Conservation (phyloP, 1,284 basidiomycete genomes). For the Apiotrichum akiyoshidainum region DNA sequence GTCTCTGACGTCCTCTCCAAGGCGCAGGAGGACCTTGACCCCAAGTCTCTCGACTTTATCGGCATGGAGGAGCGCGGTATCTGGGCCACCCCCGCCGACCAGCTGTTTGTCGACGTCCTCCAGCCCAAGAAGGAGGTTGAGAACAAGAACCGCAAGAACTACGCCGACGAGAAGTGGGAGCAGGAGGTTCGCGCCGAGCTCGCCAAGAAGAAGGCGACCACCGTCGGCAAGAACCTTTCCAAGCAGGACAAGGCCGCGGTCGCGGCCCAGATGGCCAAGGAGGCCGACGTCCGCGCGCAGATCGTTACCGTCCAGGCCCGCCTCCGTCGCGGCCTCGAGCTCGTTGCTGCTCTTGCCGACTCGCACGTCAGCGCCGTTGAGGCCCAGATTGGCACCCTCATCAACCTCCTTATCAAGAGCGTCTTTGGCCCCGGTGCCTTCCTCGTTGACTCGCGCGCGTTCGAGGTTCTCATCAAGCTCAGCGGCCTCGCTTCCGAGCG, state of each 20-base stretch:
- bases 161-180: conserved; percentile 88
- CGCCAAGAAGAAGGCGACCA: conserved; percentile 64
- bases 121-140: conserved; percentile 58
- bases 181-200: conserved; percentile 81
- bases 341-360: conserved; percentile 63
- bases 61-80: conserved; percentile 72
- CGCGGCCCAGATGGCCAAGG: conserved; percentile 73
- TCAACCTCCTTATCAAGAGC: conserved; percentile 63
- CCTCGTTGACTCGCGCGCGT: conserved; percentile 62
- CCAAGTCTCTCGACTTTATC: conserved; percentile 60
- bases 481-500: conserved; percentile 58
- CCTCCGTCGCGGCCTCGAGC: conserved; percentile 65
- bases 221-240: conserved; percentile 58
- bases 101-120: conserved; percentile 72
- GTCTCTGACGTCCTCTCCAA: conserved; percentile 69
- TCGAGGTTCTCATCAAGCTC: conserved; percentile 65
- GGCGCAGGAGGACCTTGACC: conserved; percentile 63
- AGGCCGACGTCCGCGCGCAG: conserved; percentile 62
- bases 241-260: conserved; percentile 80
- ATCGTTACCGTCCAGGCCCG: conserved; percentile 59
- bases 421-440: conserved; percentile 60
- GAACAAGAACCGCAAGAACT: conserved; percentile 74
- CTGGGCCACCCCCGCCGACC: conserved; percentile 78
- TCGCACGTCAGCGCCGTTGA: conserved; percentile 62
- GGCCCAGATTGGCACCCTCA: conserved; percentile 59